Base-by-base conservation (phyloP, 2,329 filamentous ascomycete genomes). In the Furcasterigmium sp. region DNA sequence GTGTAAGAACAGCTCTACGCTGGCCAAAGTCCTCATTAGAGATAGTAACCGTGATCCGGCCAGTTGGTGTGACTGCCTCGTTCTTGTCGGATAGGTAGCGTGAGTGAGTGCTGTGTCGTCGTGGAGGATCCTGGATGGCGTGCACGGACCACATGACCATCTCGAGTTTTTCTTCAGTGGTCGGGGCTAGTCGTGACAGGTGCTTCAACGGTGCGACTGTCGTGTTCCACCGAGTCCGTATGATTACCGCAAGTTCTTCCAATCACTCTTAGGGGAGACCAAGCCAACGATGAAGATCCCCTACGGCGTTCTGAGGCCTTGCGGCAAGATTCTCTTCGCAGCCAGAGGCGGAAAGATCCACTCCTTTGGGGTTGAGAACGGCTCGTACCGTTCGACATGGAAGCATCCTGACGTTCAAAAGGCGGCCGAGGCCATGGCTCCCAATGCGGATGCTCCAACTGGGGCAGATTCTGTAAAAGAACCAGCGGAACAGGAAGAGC, bases 331-430 rank as follows among this genome's bases (percentile, higher is more conserved):
- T 17, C 62, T 96, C 15, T 74, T 94, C 53, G 86, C 85, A 29
- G 86, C 87, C 20, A 82, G 82, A 47, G 88, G 87, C 13, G 77
- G 83, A 38, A 78, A 75, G 53, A 78, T 96, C 42, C 77, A 87
- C 56, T 78, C 80, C 3, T 84, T 88, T 59, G 72, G 72, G 55
- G 64, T 82, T 7, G 56, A 67, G n/a, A 70, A 78, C 47, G 78
- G 82, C 25, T 63, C 68, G 38, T 68, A 79, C 41, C 60, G 87
- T 15, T 80, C 77, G 35, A 69, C 73, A 56, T 90, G 85, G 85
- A 69, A 67, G 44, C 70, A 76, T 47, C 70, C 72, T 7, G 61
- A 68, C 50, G 59, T 63, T 40, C 57, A 60, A 42, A 61, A 63
- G 44, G 51, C 58, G 19, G 40, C 54, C 26, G 49, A 47, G 13